A percentile compares a stretch with the other conserved stretches of the same genome.
These are phyloP conservation scores for Beauveria pseudobassiana DNA, from an alignment of 2,329 filamentous ascomycete genomes.

Conservation along the genomic window DNA sequence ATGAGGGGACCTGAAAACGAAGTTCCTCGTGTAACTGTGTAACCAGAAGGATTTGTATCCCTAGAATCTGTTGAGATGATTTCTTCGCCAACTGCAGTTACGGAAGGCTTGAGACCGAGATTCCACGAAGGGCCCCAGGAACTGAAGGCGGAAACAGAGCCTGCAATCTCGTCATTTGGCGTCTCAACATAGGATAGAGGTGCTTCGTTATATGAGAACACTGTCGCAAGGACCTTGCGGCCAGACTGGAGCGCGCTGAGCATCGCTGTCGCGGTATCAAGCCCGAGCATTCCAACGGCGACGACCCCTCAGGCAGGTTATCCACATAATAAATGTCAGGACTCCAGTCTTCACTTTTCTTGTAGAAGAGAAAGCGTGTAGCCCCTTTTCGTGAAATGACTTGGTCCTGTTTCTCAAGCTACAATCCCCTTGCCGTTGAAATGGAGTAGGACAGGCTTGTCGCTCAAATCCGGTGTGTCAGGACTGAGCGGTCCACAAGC, in stretches of 20 bases:
- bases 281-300: constrained; percentile 20
- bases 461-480: background rate
- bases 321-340: background rate
- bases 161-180: constrained; percentile 20
- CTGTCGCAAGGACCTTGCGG: constrained; percentile 13
- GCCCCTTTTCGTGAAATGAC: background rate
- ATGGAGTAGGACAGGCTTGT: background rate
- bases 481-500: background rate
- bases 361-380: background rate
- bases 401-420: background rate
- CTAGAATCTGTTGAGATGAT: constrained; percentile 37
- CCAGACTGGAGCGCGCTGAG: constrained; percentile 18
- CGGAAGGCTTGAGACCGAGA: constrained; percentile 31
- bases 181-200: background rate
- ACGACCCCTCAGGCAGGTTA: constrained; percentile 15
- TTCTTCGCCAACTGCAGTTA: constrained; percentile 31
- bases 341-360: background rate
- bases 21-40: constrained; percentile 26
- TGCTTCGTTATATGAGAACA: background rate
- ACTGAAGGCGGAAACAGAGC: constrained; percentile 25
- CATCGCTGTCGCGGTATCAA: constrained; percentile 32
- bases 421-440: constrained; percentile 20
- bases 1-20: constrained; percentile 39
- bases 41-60: constrained; percentile 25
- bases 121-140: constrained; percentile 36